Base-by-base conservation (phyloP, 129 eudicot species). In the Chrysanthemum lavandulifolium region DNA sequence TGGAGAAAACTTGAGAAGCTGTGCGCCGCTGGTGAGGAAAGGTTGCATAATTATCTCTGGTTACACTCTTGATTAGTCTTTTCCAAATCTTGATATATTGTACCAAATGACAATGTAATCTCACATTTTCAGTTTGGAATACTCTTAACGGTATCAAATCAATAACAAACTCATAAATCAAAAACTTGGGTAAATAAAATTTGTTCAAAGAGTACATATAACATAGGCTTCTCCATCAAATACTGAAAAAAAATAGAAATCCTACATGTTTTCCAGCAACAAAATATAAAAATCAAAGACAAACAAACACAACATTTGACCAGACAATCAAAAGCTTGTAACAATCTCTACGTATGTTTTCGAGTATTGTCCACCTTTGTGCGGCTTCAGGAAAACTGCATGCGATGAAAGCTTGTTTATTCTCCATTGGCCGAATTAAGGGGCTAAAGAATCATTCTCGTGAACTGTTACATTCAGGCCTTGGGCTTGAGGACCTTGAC, bases 1-100 rank as follows among this genome's bases (percentile, higher is more conserved):
- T 43, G 90, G 92, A 63, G 97, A 91, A 69, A 72, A 86, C 69
- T 88, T 7, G 97, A 91, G 40, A 92, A 86, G 78, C 88, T 91
- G 96, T 82, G 82, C 81, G 92, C 96, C 21, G 82, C 88, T 29
- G 97, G 92, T 25, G 96, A 88, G 97, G 88, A 63, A 63, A 76
- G 95, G 56, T 70, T 87, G 71, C 89, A 76, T n/a, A 89, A 91
- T 65, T 89, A 88, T 52, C 61, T 52, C 3, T 52, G 62, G 45
- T 27, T 69, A 1, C 50, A 69, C 47, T 52, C 50, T 40, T 6
- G 16, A 54, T 2, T 16, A 36, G 19, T n/a, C 48, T 53, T 25
- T 47, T 54, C 10, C 31, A 27, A 56, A 54, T 54, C 18, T 25
- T 54, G 58, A 48, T 55, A 3, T 6, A 33, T 54, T 6, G 0